Conservation (phyloP, 1,284 basidiomycete genomes). For the Ganoderma lingzhi region DNA sequence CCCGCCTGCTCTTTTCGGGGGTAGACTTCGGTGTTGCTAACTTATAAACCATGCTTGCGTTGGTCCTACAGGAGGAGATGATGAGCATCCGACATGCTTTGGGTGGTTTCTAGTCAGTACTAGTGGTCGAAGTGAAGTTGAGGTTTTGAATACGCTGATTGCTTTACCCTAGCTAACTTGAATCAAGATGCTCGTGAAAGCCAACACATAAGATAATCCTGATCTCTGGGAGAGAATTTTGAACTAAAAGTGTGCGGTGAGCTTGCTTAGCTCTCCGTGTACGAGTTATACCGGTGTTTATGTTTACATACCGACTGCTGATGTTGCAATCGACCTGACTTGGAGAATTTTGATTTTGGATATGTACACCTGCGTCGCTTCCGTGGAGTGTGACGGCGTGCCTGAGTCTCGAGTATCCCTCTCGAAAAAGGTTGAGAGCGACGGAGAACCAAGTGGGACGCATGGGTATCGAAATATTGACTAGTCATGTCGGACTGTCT, state of each 20-base stretch:
- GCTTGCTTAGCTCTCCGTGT: too few relatives aligned
- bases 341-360: too few relatives aligned
- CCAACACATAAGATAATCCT: background rate
- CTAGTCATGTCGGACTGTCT: background rate
- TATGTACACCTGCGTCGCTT: too few relatives aligned
- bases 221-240: background rate
- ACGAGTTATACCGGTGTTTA: too few relatives aligned
- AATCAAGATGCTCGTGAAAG: background rate
- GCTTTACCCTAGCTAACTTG: background rate
- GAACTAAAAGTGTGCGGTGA: too few relatives aligned
- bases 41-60: background rate
- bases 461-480: background rate
- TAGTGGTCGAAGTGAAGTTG: background rate
- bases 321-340: too few relatives aligned
- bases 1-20: background rate
- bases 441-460: background rate
- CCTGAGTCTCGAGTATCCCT: background rate
- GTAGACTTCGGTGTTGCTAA: background rate
- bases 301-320: too few relatives aligned
- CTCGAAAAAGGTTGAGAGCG: background rate
- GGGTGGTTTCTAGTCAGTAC: background rate
- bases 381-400: too few relatives aligned
- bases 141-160: background rate
- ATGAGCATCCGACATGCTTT: background rate
- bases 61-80: slow-evolving; percentile 8